Base-by-base conservation (phyloP, 768 basidiomycete species). In the Royoungia palumana region DNA sequence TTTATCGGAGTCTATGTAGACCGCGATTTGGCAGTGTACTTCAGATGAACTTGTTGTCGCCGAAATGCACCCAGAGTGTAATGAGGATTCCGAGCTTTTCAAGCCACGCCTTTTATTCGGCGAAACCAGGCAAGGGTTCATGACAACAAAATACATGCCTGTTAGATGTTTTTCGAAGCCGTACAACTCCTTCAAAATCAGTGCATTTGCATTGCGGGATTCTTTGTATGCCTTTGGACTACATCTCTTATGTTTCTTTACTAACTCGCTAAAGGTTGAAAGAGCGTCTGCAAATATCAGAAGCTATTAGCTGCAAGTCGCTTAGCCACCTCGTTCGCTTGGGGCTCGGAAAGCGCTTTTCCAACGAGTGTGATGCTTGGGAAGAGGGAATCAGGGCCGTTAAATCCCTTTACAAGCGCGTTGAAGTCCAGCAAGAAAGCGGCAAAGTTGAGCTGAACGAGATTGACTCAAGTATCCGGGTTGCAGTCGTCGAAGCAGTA, bases 61-160 rank as follows among this genome's bases (percentile, higher is more conserved):
- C 4, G 53, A 59, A n/a, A 35, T 57, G 14, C 65, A 57, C 35
- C 46, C 53, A 4, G 64, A 65, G 14, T 55, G 53, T 39, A 10
- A 50, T 4, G 27, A 65, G n/a, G 61, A 66, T 35, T 51, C 52
- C 0, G 43, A 34, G 2, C 22, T 55, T 11, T 57, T 70, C 41
- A 54, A 57, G 22, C 73, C 71, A 28, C 60, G 60, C 22, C 54
- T 76, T 0, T 24, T 77, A 13, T 60, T 47, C 21, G 74, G 75
- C n/a, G 76, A 77, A 53, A 70, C 68, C 11, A 47, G 55, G n/a
- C 74, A 74, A 59, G 76, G 62, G 2, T 69, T 76, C 40, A 49
- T 77, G 54, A 70, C 65, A 0, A 51, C 57, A 5, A 41, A 44
- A 38, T 72, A 68, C 50, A 16, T 63, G 41, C 47, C 69, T 16